Conservation (phyloP, 495 filamentous ascomycete genomes). For the Jackrogersella multiformis region DNA sequence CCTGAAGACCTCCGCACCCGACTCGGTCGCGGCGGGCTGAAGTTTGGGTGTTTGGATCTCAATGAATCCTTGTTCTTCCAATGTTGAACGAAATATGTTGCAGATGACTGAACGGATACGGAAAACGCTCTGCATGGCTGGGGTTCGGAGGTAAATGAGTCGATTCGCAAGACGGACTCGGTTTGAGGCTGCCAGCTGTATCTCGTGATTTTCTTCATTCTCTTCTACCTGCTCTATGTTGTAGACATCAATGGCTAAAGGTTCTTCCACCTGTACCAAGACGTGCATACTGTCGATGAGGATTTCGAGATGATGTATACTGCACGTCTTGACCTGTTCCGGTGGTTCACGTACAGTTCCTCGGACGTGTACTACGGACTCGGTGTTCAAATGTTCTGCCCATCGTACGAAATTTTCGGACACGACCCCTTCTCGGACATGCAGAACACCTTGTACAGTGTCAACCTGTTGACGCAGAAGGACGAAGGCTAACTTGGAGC, state of each 20-base stretch:
- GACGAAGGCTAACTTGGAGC: slow-evolving; percentile 88
- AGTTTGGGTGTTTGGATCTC: slow-evolving; percentile 96
- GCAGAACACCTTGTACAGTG: slow-evolving; percentile 84
- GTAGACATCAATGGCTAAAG: slow-evolving; percentile 76
- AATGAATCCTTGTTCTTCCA: slow-evolving; percentile 80
- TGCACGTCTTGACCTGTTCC: slow-evolving; percentile 80
- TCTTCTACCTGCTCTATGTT: slow-evolving; percentile 54
- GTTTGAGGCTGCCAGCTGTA: slow-evolving; percentile 52
- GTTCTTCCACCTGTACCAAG: slow-evolving; percentile 65
- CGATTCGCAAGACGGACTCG: slow-evolving; percentile 76
- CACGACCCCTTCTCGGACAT: slow-evolving; percentile 62
- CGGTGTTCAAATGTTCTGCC: slow-evolving; percentile 77
- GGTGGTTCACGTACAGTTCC: slow-evolving; percentile 78
- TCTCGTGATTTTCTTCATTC: slow-evolving; percentile 52
- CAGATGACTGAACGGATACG: slow-evolving; percentile 80
- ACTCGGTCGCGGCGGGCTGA: slow-evolving; percentile 89
- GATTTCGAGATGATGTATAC: slow-evolving; percentile 78
- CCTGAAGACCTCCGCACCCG: slow-evolving; percentile 93
- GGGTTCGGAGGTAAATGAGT: slow-evolving; percentile 84
- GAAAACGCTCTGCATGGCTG: slow-evolving; percentile 87
- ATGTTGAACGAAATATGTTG: slow-evolving; percentile 79
- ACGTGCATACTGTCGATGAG: slow-evolving; percentile 83
- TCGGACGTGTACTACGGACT: slow-evolving; percentile 81
- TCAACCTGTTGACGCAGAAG: slow-evolving; percentile 81
- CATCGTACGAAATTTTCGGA: slow-evolving; percentile 91